Evolutionary conservation across 78 protist species (phyloP), one percentile per base, ranked within the genome.

Genomic region (Cavenderia fasciculata): DNA sequence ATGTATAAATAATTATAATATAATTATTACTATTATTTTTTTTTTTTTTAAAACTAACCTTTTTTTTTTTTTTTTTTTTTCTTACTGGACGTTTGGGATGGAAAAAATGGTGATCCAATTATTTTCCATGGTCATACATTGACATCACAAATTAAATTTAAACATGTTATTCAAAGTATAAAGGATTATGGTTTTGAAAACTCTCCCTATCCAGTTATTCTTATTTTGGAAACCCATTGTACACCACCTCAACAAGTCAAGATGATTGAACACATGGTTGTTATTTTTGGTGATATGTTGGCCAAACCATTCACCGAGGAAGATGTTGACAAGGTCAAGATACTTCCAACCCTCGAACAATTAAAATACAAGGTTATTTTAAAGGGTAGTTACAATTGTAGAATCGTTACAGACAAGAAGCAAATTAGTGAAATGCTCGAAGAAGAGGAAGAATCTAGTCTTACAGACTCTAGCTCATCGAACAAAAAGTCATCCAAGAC

Each of bases 71-170:
- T 47, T 23, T 44, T 56, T 31, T 49, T 21, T 27, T 19, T 16
- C 2, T 21, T 19, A 77, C 56, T 87, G 41, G 98, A 97, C 29
- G 86, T 87, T 33, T 97, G 98, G 98, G 98, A 97, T 69, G 98
- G 97, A 1, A 40, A 46, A 21, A 92, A 96, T 31, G 95, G 92
- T 8, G 93, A 94, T 49, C 99, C 98, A 21, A 59, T 95, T 46
- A 84, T 97, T 59, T 85, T 75, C 84, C 99, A 97, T 89, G 98
- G 98, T 34, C 82, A 85, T 76, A 96, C 99, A 16, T 86, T 94
- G n/a, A 95, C 97, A 2, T 10, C 92, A 27, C 75, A 79, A 56
- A 74, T 97, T 38, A 57, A 41, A 34, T 94, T 92, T 16, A 43
- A 52, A 11, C 96, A 94, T 41, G 96, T 91, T 11, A 7, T 92